Evolutionary conservation across 2,329 filamentous ascomycete genomes (phyloP), one percentile per base, ranked within the genome.

Genomic region (Coniochaeta hoffmannii): DNA sequence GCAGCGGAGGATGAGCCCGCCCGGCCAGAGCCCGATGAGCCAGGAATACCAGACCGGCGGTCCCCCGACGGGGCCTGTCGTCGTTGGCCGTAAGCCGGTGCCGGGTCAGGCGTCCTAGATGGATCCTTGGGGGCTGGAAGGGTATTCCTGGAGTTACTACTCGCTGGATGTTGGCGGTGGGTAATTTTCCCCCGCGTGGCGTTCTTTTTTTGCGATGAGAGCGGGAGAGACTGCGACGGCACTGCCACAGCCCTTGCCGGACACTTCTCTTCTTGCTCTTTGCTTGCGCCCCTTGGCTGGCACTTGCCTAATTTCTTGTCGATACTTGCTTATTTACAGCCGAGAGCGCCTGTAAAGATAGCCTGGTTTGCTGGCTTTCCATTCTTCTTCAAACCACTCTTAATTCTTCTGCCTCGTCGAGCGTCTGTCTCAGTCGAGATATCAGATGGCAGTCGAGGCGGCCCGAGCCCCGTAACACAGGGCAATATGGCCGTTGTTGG

Each of bases 41-140:
- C 76, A 60, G 50, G 55, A 62, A 30, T 62, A 62, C 53, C 55
- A 59, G 53, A 57, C 60, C 3, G 56, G 54, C n/a, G 69, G 68
- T 55, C 66, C 71, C 55, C 66, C 71, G 36, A 67, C 73, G 30
- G 74, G 71, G 38, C 69, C 75, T 26, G 72, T 81, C 57, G n/a
- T n/a, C n/a, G n/a, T n/a, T n/a, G 73, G 69, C 61, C 76, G 80
- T 55, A 83, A 84, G 66, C 79, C 81, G 26, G 76, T 84, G 38
- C 78, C 80, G 6, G 78, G 78, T 34, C 79, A 81, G 66, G 78
- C 79, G 4, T 76, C 76, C 55, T 80, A 63, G 60, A 53, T 17
- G 34, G 49, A 51, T 34, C 26, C 41, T 15, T 28, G 41, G 41
- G n/a, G 26, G 12, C 41, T 46, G 41, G 51, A 46, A 2, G 41